These are phyloP conservation scores for Tricholomella constricta DNA, from an alignment of 768 basidiomycete genomes.

Conservation along the genomic window DNA sequence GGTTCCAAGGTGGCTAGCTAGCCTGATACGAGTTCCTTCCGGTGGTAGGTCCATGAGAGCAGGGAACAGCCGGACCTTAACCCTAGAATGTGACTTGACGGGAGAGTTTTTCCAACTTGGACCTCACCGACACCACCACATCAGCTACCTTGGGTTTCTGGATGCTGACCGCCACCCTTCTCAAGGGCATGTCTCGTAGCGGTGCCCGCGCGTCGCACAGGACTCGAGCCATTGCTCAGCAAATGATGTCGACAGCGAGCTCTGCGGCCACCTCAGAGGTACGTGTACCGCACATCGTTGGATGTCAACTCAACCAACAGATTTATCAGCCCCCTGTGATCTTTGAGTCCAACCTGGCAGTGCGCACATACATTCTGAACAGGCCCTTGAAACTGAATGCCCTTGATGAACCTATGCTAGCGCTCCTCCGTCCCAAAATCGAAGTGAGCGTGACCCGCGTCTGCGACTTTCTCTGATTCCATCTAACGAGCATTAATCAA, in stretches of 20 bases:
- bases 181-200: slow-evolving; percentile 45
- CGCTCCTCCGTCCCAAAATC: slow-evolving; percentile 67
- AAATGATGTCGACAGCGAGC: slow-evolving; percentile 46
- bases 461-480: slow-evolving; percentile 1
- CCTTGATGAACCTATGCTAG: slow-evolving; percentile 78
- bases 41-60: not conserved
- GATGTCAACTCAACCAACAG: slow-evolving; percentile 19
- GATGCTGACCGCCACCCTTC: slow-evolving; percentile 24
- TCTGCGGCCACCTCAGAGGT: slow-evolving; percentile 37
- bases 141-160: slow-evolving; percentile 7
- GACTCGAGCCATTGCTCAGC: slow-evolving; percentile 46
- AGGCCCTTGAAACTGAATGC: slow-evolving; percentile 81
- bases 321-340: slow-evolving; percentile 51
- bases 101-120: slow-evolving; percentile 7
- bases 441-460: slow-evolving; percentile 50
- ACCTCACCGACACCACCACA: not conserved
- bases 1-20: slow-evolving; percentile 62
- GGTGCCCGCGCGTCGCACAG: slow-evolving; percentile 39
- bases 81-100: slow-evolving; percentile 21
- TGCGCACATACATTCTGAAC: slow-evolving; percentile 78
- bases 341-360: slow-evolving; percentile 65
- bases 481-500: slow-evolving; percentile 29
- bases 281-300: slow-evolving; percentile 18
- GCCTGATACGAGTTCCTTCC: slow-evolving; percentile 54
- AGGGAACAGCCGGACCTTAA: slow-evolving; percentile 29